Conservation (phyloP, 495 filamentous ascomycete species). For the Apodospora peruviana region DNA sequence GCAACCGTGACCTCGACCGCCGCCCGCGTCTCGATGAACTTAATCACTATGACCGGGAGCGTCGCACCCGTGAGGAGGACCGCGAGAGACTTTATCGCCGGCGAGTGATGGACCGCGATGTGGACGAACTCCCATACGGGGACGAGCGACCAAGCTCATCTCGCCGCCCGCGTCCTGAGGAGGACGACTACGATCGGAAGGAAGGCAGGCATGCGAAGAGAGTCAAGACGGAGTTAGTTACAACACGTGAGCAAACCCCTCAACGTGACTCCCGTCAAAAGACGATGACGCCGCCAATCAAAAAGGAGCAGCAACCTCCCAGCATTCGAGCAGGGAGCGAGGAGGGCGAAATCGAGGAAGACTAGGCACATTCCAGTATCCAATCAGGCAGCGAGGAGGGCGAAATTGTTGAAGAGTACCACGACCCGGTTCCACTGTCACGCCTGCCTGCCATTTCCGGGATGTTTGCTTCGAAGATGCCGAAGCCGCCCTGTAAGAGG, state of each 20-base stretch:
- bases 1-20: constrained; percentile 34
- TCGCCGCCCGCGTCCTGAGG: constrained; percentile 68
- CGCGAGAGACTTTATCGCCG: constrained; percentile 78
- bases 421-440: not conserved
- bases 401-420: not conserved
- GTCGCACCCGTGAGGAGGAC: constrained; percentile 77
- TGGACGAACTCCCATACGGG: constrained; percentile 83
- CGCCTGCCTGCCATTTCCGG: too few species aligned
- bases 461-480: too few species aligned
- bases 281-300: constrained; percentile 51
- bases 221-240: constrained; percentile 48
- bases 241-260: constrained; percentile 51
- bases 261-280: constrained; percentile 48
- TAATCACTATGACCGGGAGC: constrained; percentile 60
- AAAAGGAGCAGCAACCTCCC: constrained; percentile 61
- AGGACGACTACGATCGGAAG: constrained; percentile 50
- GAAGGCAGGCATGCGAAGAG: constrained; percentile 37
- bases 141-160: constrained; percentile 62
- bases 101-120: constrained; percentile 68
- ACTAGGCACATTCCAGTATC: constrained; percentile 36
- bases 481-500: too few species aligned
- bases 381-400: not conserved
- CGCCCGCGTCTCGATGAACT: constrained; percentile 44
- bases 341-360: constrained; percentile 97
- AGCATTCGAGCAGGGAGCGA: constrained; percentile 80